Conservation (phyloP, 257 asterid genomes). For the Solanum neorickii region DNA sequence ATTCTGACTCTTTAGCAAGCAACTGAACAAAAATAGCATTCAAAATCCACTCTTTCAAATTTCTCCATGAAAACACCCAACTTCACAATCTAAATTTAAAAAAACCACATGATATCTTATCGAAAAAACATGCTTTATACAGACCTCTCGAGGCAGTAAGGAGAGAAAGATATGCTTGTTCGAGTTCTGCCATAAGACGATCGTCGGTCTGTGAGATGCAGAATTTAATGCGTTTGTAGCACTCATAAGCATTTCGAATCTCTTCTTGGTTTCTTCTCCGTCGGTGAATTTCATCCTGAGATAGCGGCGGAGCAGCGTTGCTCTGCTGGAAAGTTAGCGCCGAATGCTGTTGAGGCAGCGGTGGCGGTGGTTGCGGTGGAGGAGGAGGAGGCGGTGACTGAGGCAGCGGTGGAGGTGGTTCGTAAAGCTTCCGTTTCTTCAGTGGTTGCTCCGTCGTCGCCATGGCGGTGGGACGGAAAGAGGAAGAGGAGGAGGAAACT, state of each 20-base stretch:
- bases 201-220: slow-evolving; percentile 37
- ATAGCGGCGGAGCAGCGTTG: slow-evolving; percentile 10
- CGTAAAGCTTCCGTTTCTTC: slow-evolving; percentile 35
- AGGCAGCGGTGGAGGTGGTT: slow-evolving; percentile 33
- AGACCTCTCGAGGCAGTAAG: slow-evolving; percentile 74
- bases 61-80: background rate
- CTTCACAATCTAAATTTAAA: background rate
- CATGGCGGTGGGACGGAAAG: slow-evolving; percentile 7
- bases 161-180: slow-evolving; percentile 67
- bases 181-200: slow-evolving; percentile 35
- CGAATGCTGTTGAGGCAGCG: slow-evolving; percentile 23
- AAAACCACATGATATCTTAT: background rate
- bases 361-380: slow-evolving; percentile 26
- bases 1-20: background rate
- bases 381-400: slow-evolving; percentile 28
- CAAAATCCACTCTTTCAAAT: background rate
- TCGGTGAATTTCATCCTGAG: slow-evolving; percentile 56
- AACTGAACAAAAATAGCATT: background rate
- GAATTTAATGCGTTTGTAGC: slow-evolving; percentile 51
- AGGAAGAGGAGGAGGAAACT: background rate
- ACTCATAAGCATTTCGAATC: slow-evolving; percentile 56
- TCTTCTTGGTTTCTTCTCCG: slow-evolving; percentile 73
- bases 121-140: background rate
- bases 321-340: background rate
- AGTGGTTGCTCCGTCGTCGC: slow-evolving; percentile 43